Base-by-base conservation (phyloP, 208 protist genomes). In the Leishmania tropica region DNA sequence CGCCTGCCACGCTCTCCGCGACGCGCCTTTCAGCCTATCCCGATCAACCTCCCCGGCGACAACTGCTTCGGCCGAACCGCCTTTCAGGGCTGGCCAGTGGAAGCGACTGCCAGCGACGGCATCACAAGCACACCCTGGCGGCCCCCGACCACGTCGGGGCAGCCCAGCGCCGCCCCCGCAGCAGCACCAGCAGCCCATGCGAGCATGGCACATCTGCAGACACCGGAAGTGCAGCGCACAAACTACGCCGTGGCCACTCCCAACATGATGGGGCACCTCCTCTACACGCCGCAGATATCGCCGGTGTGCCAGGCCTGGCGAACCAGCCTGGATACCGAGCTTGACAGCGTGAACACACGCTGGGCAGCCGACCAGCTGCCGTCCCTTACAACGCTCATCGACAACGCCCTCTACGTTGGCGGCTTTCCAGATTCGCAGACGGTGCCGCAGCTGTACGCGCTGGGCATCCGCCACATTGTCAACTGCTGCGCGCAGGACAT, bases 401-500 rank as follows among this genome's bases (percentile, higher is more conserved):
- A 90, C 0, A 73, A 85, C 21, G 84, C 86, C 70, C 88, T 97
- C 19, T 96, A 93, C 83, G 78, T 97, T 35, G 95, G 95, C n/a
- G 91, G 92, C 71, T 90, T 88, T 81, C 95, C 95, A 17, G 91
- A 96, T 58, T 83, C 86, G 10, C 84, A 91, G 74, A 93, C 88
- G 42, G 62, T 96, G 70, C 80, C 85, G 56, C 74, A 87, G 58
- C 85, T 97, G 65, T 84, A 87, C 24, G 65, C 81, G 37, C 65
- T 90, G 62, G 88, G 90, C 10, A 77, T 97, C 10, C 73, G 84
- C 28, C 82, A 92, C 73, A 94, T 97, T 81, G 84, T 97, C 47
- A 97, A 96, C 81, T 96, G 92, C 80, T 96, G 91, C 85, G 87
- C 87, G 10, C 84, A 89, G 65, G 95, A 96, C 54, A 85, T 87